Conservation (phyloP, 495 filamentous ascomycete species). For the Aspergillus nidulans region DNA sequence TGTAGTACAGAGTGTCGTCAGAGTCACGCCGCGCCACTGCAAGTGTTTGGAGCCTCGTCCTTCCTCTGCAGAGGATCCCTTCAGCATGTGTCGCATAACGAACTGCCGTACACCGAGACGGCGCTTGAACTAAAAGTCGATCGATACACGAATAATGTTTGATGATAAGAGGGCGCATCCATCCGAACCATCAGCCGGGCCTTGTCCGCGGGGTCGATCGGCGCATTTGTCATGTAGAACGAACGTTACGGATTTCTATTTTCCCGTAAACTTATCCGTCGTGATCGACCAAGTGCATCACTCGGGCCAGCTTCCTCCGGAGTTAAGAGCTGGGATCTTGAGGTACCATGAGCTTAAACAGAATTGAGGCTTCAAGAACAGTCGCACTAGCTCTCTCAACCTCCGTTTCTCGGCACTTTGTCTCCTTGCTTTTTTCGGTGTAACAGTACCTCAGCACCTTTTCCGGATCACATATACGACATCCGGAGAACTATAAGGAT, state of each 20-base stretch:
- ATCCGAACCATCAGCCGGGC: slow-evolving; percentile 17
- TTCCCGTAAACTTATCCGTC: slow-evolving; percentile 27
- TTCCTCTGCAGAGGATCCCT: neutral
- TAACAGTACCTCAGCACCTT: neutral
- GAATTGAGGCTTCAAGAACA: neutral
- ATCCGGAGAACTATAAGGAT: neutral
- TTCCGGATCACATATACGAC: neutral
- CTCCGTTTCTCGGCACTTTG: slow-evolving; percentile 13
- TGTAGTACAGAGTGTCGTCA: no score
- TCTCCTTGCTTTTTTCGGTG: neutral
- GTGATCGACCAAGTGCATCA: slow-evolving; percentile 10
- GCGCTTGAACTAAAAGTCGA: neutral
- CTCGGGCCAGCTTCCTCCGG: slow-evolving; percentile 13
- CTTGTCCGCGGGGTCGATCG: slow-evolving; percentile 38
- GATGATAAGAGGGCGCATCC: neutral
- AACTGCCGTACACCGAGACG: neutral
- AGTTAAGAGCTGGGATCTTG: neutral
- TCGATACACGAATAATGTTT: neutral
- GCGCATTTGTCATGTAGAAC: slow-evolving; percentile 37
- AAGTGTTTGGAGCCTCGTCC: neutral
- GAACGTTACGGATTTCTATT: slow-evolving; percentile 42
- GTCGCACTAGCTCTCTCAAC: neutral
- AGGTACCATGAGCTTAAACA: neutral
- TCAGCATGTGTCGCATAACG: neutral
- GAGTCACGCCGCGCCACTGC: neutral